phyloP scores from a whole-genome alignment of 352 stramenopile species.

The Globisporangium heterothallicum region DNA sequence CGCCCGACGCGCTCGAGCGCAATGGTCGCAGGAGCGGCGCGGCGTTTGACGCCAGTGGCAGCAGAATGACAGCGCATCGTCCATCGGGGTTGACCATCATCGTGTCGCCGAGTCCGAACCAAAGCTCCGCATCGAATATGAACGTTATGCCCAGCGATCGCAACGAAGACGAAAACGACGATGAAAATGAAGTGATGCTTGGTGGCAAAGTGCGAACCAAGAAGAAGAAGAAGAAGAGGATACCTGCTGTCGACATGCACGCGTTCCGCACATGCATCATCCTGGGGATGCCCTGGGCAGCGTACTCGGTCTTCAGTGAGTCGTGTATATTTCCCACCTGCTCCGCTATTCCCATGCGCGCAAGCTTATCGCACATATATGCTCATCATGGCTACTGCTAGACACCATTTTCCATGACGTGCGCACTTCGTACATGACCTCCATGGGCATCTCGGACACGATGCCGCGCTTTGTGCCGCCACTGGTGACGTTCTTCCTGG shows the following conservation, averaged over 20 bases:
- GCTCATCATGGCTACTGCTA: constrained; percentile 10
- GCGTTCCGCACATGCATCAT: constrained; percentile 59
- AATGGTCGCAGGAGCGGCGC: too few relatives aligned
- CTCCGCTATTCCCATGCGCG: neutral
- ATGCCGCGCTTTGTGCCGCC: constrained; percentile 58
- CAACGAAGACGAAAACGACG: neutral
- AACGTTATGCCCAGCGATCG: neutral
- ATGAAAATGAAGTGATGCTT: constrained; percentile 4
- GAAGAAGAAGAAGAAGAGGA: neutral
- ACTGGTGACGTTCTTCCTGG: constrained; percentile 61
- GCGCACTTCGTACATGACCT: constrained; percentile 61
- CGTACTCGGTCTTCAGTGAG: constrained; percentile 66
- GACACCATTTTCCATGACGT: constrained; percentile 72
- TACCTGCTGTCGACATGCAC: constrained; percentile 11
- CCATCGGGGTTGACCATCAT: constrained; percentile 5
- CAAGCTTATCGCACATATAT: neutral
- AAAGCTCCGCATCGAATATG: neutral
- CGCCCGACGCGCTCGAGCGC: neutral
- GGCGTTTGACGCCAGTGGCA: too few relatives aligned
- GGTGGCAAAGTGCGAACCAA: neutral
- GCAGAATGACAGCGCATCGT: neutral
- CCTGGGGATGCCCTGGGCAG: constrained; percentile 65
- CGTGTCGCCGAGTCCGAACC: constrained; percentile 7
- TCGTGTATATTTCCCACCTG: too few relatives aligned
- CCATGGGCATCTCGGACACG: constrained; percentile 56